These are phyloP conservation scores for Lentinula lateritia DNA, from an alignment of 768 basidiomycete genomes.

Conservation along the genomic window DNA sequence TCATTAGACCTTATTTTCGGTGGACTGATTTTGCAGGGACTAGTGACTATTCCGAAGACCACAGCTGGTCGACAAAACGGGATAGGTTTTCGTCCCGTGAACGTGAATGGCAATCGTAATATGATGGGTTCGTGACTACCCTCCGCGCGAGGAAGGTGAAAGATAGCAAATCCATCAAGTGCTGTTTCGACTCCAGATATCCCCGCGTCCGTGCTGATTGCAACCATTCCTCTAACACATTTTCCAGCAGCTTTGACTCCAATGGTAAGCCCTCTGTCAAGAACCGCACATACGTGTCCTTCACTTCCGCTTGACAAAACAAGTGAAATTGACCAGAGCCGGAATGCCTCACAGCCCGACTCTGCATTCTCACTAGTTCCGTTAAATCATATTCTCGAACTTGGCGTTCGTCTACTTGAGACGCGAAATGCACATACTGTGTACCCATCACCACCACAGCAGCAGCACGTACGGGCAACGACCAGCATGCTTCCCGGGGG, in stretches of 20 bases:
- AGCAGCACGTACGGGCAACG: slow-evolving; percentile 75
- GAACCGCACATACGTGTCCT: slow-evolving; percentile 78
- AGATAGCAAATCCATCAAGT: slow-evolving; percentile 69
- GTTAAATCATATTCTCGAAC: slow-evolving; percentile 74
- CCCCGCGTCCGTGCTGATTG: slow-evolving; percentile 29
- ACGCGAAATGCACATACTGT: slow-evolving; percentile 62
- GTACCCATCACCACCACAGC: slow-evolving; percentile 90
- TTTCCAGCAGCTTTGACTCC: slow-evolving; percentile 70
- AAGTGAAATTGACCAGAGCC: slow-evolving; percentile 67
- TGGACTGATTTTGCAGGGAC: not conserved
- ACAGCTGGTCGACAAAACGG: slow-evolving; percentile 55
- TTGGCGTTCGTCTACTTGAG: slow-evolving; percentile 49
- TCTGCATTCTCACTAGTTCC: slow-evolving; percentile 90
- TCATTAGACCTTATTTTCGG: not conserved
- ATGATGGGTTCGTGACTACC: slow-evolving; percentile 73
- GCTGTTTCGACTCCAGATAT: slow-evolving; percentile 48
- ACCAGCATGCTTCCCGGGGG: slow-evolving; percentile 84
- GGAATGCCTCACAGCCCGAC: slow-evolving; percentile 66
- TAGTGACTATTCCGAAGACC: not conserved
- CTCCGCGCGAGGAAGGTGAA: slow-evolving; percentile 78
- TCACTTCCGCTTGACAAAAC: slow-evolving; percentile 85
- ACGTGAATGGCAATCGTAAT: slow-evolving; percentile 57
- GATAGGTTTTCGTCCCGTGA: slow-evolving; percentile 57
- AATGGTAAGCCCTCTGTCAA: slow-evolving; percentile 85
- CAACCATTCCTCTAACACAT: slow-evolving; percentile 46